Evolutionary conservation across 306 rosid genomes (phyloP).

Genomic region (Adenanthera pavonina): DNA sequence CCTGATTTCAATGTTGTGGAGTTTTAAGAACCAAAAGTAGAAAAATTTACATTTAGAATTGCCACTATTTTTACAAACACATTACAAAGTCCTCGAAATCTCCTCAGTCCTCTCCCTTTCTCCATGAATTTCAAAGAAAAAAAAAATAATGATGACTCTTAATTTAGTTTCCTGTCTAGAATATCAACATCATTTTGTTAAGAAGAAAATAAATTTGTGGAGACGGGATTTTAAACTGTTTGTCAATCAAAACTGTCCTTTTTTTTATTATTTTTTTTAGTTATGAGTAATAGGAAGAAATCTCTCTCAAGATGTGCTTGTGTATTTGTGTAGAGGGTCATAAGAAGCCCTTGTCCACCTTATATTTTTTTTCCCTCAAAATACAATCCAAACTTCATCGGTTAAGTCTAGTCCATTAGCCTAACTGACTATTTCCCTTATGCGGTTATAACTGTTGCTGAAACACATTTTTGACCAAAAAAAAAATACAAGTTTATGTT

Average conservation of each 20-base stretch:
- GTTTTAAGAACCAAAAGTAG: constrained; percentile 22
- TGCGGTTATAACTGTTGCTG: background rate
- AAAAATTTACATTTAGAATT: background rate
- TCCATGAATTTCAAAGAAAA: background rate
- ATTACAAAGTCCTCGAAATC: background rate
- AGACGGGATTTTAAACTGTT: constrained; percentile 7
- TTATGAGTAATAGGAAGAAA: background rate
- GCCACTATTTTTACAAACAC: background rate
- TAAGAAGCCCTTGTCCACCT: constrained; percentile 21
- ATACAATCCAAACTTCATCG: background rate
- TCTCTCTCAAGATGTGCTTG: background rate
- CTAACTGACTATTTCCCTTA: constrained; percentile 13
- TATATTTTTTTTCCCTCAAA: background rate
- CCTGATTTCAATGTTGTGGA: constrained; percentile 30
- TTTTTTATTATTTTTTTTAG: background rate
- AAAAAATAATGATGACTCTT: constrained; percentile 1
- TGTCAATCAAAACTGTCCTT: no score
- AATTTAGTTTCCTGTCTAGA: background rate
- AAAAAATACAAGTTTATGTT: constrained; percentile 11
- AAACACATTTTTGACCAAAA: background rate
- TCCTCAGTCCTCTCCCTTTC: background rate
- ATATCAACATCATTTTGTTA: background rate
- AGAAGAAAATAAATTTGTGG: background rate
- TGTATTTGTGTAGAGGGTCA: background rate
- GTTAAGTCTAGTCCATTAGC: constrained; percentile 16